Base-by-base conservation (phyloP, 2,329 filamentous ascomycete species). In the Ascochyta koolunga region DNA sequence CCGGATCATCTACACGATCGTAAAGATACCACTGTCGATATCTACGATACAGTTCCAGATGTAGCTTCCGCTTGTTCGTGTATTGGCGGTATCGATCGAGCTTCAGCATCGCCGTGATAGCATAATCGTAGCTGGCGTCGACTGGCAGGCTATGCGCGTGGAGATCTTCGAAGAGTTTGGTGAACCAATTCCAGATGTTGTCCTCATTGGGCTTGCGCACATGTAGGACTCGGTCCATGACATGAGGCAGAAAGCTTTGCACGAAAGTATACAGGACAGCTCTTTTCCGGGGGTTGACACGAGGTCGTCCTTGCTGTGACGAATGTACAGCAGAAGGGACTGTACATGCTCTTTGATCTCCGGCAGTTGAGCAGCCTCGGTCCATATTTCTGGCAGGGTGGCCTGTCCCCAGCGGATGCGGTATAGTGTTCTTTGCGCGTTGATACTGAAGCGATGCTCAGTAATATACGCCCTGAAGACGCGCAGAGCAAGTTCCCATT, bases 401-500 rank as follows among this genome's bases (percentile, higher is more conserved):
- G 10, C 39, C 16, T 51, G 21, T 13, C 32, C 53, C 43, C 53
- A 50, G 37, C 54, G 44, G 51, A 54, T 24, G 41, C 42, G 29
- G 32, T 46, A 29, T 3, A 18, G 41, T 33, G 25, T 44, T 24
- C 47, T 25, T 18, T 48, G 54, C 5, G 50, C 48, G 18, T 47
- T 38, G 15, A 55, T 43, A 5, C n/a, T 50, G 18, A 31, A 50
- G 5, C 51, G 39, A 31, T 42, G 24, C 25, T 59, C 22, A 38
- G 54, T 19, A 35, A 54, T 22, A 59, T 52, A 53, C 1, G 49
- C 43, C 15, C 55, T 56, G 41, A 66, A 70, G 2, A 75, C 61
- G 33, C 64, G 66, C 4, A 74, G 31, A 21, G 63, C 65, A 13
- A 74, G 62, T 27, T 73, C 69, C 75, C 75, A 77, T 32, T 74